Conservation (phyloP, 257 asterid genomes). For the Galeopsis tetrahit region DNA sequence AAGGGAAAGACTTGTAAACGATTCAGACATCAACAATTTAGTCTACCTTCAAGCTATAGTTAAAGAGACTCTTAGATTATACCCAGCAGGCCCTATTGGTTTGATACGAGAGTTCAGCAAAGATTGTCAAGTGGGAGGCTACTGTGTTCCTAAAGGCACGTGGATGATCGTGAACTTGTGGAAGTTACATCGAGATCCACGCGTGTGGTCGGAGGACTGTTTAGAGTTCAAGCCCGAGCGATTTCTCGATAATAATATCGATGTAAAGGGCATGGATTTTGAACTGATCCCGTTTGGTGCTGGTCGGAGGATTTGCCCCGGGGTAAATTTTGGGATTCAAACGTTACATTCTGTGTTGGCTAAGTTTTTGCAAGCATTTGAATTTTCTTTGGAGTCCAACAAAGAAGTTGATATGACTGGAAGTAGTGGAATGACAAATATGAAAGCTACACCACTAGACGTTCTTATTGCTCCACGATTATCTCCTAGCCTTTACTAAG, state of each 20-base stretch:
- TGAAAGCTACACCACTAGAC: conserved; percentile 4
- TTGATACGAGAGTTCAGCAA: neutral
- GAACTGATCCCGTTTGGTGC: neutral
- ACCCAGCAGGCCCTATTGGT: neutral
- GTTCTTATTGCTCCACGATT: neutral
- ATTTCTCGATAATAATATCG: neutral
- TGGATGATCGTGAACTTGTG: conserved; percentile 11
- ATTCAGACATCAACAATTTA: neutral
- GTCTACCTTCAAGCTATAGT: conserved; percentile 11
- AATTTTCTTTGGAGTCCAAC: neutral
- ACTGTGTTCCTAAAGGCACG: neutral
- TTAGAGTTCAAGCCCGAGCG: conserved; percentile 17
- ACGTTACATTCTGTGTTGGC: neutral
- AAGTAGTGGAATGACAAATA: conserved; percentile 2
- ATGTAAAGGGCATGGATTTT: neutral
- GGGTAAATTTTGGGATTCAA: neutral
- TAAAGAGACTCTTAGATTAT: conserved; percentile 13
- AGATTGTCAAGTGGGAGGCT: conserved; percentile 19
- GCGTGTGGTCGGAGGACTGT: neutral
- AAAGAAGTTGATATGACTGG: conserved; percentile 1
- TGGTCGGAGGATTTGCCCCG: conserved; percentile 4
- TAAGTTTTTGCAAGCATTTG: neutral
- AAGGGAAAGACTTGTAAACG: neutral
- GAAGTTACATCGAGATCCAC: conserved; percentile 25
- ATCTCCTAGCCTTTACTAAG: neutral